Conservation (phyloP, 768 basidiomycete species). For the Leccinum olivaceopallidum region DNA sequence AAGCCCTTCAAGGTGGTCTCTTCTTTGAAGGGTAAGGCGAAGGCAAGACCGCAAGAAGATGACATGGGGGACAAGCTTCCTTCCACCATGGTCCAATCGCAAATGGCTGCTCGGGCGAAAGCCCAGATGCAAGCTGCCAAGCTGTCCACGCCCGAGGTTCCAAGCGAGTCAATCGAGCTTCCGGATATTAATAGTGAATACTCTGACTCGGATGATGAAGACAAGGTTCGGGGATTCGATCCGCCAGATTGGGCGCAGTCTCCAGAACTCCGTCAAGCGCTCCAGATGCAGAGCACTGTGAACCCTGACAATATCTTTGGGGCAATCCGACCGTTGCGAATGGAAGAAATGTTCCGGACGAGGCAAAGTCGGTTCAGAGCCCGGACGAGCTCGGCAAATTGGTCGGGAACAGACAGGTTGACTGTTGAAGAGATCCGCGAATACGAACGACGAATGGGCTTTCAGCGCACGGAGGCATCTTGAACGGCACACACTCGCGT, state of each 20-base stretch:
- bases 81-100: conserved; percentile 60
- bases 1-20: conserved; percentile 39
- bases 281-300: conserved; percentile 81
- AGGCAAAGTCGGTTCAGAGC: conserved; percentile 82
- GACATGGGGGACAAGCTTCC: conserved; percentile 52
- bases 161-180: conserved; percentile 84
- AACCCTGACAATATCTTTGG: conserved; percentile 95
- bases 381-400: conserved; percentile 92
- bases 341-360: conserved; percentile 92
- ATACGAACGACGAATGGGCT: conserved; percentile 92
- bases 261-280: conserved; percentile 76
- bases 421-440: conserved; percentile 83
- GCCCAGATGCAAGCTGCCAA: conserved; percentile 63
- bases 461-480: conserved; percentile 37
- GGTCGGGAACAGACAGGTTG: conserved; percentile 89
- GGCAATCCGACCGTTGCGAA: conserved; percentile 76
- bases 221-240: conserved; percentile 68
- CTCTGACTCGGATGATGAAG: conserved; percentile 93
- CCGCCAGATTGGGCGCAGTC: conserved; percentile 91
- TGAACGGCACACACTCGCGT: conserved; percentile 9
- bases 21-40: conserved; percentile 50
- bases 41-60: conserved; percentile 47
- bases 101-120: conserved; percentile 72
- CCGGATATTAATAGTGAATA: conserved; percentile 98
- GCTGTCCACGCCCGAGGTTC: conserved; percentile 47